These are phyloP conservation scores for Triangularia verruculosa DNA, from an alignment of 2,329 filamentous ascomycete genomes.

Conservation along the genomic window DNA sequence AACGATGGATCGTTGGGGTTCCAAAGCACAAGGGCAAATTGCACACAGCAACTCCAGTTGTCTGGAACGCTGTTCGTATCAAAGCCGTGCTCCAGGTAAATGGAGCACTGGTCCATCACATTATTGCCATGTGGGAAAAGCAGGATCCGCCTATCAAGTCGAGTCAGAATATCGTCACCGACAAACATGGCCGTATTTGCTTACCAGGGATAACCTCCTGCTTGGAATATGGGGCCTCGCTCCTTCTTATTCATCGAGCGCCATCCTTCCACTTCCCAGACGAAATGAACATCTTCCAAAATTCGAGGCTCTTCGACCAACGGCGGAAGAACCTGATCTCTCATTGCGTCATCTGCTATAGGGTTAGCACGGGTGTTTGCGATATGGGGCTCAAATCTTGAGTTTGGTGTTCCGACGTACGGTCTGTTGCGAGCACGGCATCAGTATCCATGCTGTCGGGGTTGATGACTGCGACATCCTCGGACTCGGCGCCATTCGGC, in stretches of 20 bases:
- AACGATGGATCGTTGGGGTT: constrained; percentile 90
- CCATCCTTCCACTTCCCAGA: constrained; percentile 89
- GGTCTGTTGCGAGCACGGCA: constrained; percentile 50
- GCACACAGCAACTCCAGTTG: constrained; percentile 94
- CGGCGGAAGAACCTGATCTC: constrained; percentile 71
- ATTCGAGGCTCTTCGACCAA: constrained; percentile 74
- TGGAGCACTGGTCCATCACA: constrained; percentile 77
- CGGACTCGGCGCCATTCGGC: constrained; percentile 47
- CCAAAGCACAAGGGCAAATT: constrained; percentile 91
- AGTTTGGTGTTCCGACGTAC: constrained; percentile 33
- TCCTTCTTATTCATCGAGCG: constrained; percentile 71
- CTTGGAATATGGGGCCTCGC: constrained; percentile 84
- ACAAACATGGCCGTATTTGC: constrained; percentile 30
- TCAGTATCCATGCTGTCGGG: constrained; percentile 40
- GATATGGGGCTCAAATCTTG: neutral
- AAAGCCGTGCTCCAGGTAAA: constrained; percentile 95
- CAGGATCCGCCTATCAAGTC: constrained; percentile 71
- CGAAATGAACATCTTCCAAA: constrained; percentile 70
- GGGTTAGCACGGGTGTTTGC: constrained; percentile 18
- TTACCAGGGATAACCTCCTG: constrained; percentile 83
- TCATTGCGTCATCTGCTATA: constrained; percentile 74
- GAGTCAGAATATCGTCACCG: constrained; percentile 3
- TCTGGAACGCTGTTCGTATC: constrained; percentile 72
- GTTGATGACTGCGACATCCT: constrained; percentile 53
- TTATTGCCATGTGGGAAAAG: constrained; percentile 97